phyloP scores from a whole-genome alignment of 345 rosid species.

The Lumnitzera racemosa region DNA sequence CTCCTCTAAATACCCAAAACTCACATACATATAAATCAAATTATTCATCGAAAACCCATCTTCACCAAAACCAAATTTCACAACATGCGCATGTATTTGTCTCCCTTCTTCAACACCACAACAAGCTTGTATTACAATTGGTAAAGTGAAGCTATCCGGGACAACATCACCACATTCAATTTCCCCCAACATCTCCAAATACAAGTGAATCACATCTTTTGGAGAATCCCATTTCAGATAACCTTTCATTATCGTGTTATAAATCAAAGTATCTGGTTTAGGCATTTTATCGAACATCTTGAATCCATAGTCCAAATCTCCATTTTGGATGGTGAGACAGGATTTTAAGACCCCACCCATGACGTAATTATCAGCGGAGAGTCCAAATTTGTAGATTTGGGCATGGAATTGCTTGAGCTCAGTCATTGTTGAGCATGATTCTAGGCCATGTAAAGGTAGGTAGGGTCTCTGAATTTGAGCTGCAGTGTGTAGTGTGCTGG shows the following conservation, averaged over 20 bases:
- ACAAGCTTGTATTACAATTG: conserved; percentile 30
- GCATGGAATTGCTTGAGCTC: conserved; percentile 27
- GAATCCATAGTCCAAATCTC: conserved; percentile 26
- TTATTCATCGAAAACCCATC: conserved; percentile 23
- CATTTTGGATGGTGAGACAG: conserved; percentile 10
- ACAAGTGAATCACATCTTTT: conserved; percentile 19
- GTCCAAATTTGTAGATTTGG: conserved; percentile 29
- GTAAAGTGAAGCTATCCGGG: conserved; percentile 36
- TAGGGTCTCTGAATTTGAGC: not conserved
- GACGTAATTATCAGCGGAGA: conserved; percentile 25
- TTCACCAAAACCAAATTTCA: conserved; percentile 29
- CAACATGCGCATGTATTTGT: conserved; percentile 37
- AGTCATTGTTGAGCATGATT: conserved; percentile 28
- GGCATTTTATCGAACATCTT: conserved; percentile 30
- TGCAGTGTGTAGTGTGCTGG: too few relatives aligned
- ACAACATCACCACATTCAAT: conserved; percentile 2
- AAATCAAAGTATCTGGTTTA: conserved; percentile 30
- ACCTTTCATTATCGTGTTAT: conserved; percentile 26
- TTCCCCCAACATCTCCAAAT: conserved; percentile 23
- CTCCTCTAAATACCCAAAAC: conserved; percentile 20
- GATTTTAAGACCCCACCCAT: conserved; percentile 33
- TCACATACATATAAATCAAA: conserved; percentile 40
- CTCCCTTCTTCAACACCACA: conserved; percentile 22
- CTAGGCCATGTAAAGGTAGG: conserved; percentile 8
- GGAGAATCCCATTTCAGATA: conserved; percentile 15